Conservation (phyloP, 2,329 filamentous ascomycete species). For the Fusarium proliferatum region DNA sequence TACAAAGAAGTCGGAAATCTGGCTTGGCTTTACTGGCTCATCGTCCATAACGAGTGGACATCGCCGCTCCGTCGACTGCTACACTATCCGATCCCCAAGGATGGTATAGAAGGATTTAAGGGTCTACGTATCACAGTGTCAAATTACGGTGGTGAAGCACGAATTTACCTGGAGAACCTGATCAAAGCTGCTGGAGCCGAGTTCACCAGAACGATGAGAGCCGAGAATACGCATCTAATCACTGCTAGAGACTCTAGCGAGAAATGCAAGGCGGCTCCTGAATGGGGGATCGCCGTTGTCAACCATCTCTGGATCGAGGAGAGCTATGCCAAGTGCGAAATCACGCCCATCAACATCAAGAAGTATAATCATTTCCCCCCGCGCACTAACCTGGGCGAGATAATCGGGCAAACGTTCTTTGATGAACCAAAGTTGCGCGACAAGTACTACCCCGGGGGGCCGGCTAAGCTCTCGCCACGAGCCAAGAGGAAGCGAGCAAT, state of each 20-base stretch:
- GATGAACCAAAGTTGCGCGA: slow-evolving; percentile 71
- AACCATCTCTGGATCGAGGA: slow-evolving; percentile 99
- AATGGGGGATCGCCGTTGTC: slow-evolving; percentile 90
- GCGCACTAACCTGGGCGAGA: slow-evolving; percentile 90
- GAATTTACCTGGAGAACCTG: slow-evolving; percentile 92
- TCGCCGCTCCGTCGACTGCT: slow-evolving; percentile 84
- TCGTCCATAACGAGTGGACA: slow-evolving; percentile 89
- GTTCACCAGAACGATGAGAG: slow-evolving; percentile 94
- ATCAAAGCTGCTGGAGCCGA: slow-evolving; percentile 85
- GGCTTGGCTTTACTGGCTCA: slow-evolving; percentile 92
- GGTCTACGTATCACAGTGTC: slow-evolving; percentile 86
- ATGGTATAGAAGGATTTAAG: slow-evolving; percentile 83
- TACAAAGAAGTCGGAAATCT: slow-evolving; percentile 91
- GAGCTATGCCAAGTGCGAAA: slow-evolving; percentile 89
- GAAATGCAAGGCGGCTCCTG: slow-evolving; percentile 90
- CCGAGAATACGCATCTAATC: slow-evolving; percentile 94
- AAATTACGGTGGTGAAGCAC: slow-evolving; percentile 95
- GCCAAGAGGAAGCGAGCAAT: slow-evolving; percentile 63
- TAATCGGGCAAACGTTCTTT: slow-evolving; percentile 89
- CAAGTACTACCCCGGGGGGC: slow-evolving; percentile 75
- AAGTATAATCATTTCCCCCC: slow-evolving; percentile 89
- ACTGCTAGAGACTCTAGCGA: slow-evolving; percentile 91
- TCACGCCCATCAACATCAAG: slow-evolving; percentile 76
- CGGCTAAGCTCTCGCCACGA: slow-evolving; percentile 55
- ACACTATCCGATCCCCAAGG: slow-evolving; percentile 86